These are phyloP conservation scores for Suillus variegatus DNA, from an alignment of 768 basidiomycete species.

Conservation along the genomic window DNA sequence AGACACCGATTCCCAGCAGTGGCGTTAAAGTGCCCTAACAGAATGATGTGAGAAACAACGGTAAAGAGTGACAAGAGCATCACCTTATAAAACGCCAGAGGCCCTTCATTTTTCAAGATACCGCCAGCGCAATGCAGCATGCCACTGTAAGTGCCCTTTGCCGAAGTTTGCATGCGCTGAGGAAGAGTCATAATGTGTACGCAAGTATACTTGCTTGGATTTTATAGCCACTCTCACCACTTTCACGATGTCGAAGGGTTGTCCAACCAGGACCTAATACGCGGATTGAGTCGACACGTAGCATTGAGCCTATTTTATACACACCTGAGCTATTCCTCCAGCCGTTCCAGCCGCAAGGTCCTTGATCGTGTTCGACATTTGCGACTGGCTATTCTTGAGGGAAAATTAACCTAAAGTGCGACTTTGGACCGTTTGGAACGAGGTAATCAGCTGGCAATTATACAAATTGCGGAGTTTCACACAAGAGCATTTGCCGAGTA, in stretches of 20 bases:
- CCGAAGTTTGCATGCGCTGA: constrained; percentile 92
- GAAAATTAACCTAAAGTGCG: not conserved
- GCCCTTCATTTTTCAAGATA: constrained; percentile 88
- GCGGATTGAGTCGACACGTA: constrained; percentile 12
- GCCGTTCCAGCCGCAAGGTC: constrained; percentile 88
- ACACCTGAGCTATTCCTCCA: constrained; percentile 88
- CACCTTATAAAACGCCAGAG: constrained; percentile 95
- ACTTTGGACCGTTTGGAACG: not conserved
- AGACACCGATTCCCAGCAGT: constrained; percentile 88
- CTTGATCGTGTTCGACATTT: constrained; percentile 65
- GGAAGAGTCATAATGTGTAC: constrained; percentile 15
- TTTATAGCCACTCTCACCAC: constrained; percentile 58
- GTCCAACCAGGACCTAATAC: constrained; percentile 79
- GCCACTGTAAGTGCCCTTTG: constrained; percentile 85
- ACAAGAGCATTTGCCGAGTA: constrained; percentile 5
- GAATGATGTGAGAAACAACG: constrained; percentile 10
- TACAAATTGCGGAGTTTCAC: constrained; percentile 21
- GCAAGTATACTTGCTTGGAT: constrained; percentile 8
- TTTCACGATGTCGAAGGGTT: constrained; percentile 98
- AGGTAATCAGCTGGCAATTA: not conserved
- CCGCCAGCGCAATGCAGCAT: constrained; percentile 91
- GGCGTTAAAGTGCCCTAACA: constrained; percentile 86
- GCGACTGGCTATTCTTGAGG: constrained; percentile 15
- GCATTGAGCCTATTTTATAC: constrained; percentile 6
- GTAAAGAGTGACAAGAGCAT: not conserved